Evolutionary conservation across 2,329 filamentous ascomycete genomes (phyloP), one percentile per base, ranked within the genome.

Genomic region (Aureobasidium subglaciale): DNA sequence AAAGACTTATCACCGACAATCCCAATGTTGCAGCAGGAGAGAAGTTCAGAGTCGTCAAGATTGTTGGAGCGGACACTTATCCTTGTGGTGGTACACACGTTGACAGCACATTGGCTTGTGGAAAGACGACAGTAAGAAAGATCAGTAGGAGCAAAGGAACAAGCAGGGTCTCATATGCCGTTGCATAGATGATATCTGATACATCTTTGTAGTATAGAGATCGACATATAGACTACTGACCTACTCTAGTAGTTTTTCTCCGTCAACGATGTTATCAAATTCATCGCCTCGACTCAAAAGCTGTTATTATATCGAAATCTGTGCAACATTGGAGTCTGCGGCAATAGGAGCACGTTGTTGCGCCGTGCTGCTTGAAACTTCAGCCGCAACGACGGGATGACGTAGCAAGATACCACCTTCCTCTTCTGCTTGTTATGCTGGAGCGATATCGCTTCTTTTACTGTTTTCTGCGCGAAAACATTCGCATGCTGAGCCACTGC

Each of bases 81-180:
- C 85, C 86, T 1, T 90, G 87, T 67, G 87, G 86, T 7, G 86
- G 86, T 0, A 90, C 86, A 24, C 87, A 90, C 72, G 85, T 89
- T 3, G 73, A 78, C 27, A 77, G 71, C 16, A 85, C 83, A 18
- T 74, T 78, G 56, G 61, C 77, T 58, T 83, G 79, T 63, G 82
- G 84, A 0, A 77, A 78, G 65, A 81, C 82, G 5, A 79, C 72
- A 3, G 83, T 89, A 4, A 84, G 77, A 73, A 87, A 85, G 71
- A 85, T 90, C 55, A 77, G 77, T 59, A 76, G 84, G 67, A 76
- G 73, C 53, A 87, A 86, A 67, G 85, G 85, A 3, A 75, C 72
- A 9, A 85, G 79, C 54, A 77, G 81, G 61, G 80, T 88, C 50
- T 71, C 56, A 5, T 58, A 59, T 55, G 37, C 35, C 32, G 45